Conservation (phyloP, 1,284 basidiomycete genomes). For the Fomitopsis schrenkii region DNA sequence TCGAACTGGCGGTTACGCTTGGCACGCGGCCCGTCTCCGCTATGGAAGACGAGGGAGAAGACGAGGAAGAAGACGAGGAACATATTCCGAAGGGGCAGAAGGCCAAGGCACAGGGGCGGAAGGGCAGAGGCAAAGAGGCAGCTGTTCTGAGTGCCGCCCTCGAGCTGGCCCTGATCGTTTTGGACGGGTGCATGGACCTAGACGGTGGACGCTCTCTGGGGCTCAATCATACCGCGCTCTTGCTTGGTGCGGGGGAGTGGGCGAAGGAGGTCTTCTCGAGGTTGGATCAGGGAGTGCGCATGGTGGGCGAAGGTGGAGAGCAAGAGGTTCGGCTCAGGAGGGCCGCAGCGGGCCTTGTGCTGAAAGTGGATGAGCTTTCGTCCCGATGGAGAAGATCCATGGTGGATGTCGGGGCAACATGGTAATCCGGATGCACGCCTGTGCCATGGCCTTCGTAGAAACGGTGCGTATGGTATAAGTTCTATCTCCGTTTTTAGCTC, state of each 20-base stretch:
- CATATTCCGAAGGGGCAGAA: conserved; percentile 12
- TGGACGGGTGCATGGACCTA: conserved; percentile 72
- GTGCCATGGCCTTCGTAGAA: not conserved
- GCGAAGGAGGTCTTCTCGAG: conserved; percentile 63
- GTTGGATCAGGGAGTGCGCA: conserved; percentile 61
- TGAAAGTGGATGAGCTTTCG: conserved; percentile 76
- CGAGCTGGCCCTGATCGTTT: conserved; percentile 72
- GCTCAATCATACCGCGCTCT: conserved; percentile 66
- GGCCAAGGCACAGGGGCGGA: conserved; percentile 14
- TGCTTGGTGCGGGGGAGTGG: conserved; percentile 82
- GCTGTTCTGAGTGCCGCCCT: conserved; percentile 71
- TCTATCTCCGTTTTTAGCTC: not conserved
- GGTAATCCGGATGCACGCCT: not conserved
- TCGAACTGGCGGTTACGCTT: conserved; percentile 80
- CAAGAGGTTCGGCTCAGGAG: conserved; percentile 58
- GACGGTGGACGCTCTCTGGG: conserved; percentile 76
- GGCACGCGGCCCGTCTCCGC: conserved; percentile 63
- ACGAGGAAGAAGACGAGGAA: conserved; percentile 42
- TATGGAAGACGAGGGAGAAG: conserved; percentile 40
- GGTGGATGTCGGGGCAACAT: conserved; percentile 32
- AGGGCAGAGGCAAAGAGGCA: conserved; percentile 48
- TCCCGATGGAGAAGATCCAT: conserved; percentile 76
- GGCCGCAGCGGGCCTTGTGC: conserved; percentile 74
- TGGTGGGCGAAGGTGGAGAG: conserved; percentile 63
- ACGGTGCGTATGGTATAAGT: not conserved